Conservation (phyloP, 2,329 filamentous ascomycete genomes). For the Colletotrichum sp. region DNA sequence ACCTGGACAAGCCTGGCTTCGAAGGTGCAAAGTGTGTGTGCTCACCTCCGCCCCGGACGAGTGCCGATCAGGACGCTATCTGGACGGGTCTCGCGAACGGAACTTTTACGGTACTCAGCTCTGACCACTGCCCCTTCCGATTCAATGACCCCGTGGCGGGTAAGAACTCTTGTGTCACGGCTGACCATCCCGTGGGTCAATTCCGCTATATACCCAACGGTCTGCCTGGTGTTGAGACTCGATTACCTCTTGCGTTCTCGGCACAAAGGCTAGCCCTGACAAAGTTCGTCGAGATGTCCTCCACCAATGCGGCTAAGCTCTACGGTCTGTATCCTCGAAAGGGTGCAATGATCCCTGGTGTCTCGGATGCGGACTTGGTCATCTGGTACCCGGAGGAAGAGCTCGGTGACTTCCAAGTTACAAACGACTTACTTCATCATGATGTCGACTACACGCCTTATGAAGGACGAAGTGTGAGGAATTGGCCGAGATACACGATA, state of each 20-base stretch:
- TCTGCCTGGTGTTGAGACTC: conserved; percentile 61
- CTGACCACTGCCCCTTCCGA: background rate
- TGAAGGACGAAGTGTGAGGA: background rate
- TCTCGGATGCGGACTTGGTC: conserved; percentile 52
- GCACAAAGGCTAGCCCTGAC: background rate
- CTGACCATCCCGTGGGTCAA: conserved; percentile 39
- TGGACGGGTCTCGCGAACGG: conserved; percentile 55
- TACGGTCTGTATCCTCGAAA: conserved; percentile 60
- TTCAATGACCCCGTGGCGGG: background rate
- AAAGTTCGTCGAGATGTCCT: conserved; percentile 58
- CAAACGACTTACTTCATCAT: background rate
- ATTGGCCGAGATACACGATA: background rate
- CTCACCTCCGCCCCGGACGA: conserved; percentile 53
- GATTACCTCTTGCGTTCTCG: conserved; percentile 45
- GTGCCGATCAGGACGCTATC: conserved; percentile 52
- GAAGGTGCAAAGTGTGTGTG: conserved; percentile 61
- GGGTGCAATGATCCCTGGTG: conserved; percentile 53
- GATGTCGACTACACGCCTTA: background rate
- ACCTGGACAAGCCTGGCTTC: conserved; percentile 56
- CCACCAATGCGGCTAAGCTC: conserved; percentile 60
- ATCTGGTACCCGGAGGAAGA: background rate
- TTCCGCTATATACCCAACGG: conserved; percentile 66
- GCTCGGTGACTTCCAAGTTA: background rate
- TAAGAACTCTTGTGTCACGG: conserved; percentile 30
- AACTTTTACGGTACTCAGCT: conserved; percentile 52